Percentiles rank a stretch among this genome's conserved stretches.
Evolutionary conservation across 768 basidiomycete genomes (phyloP).

Genomic region (Leccinum boreale): DNA sequence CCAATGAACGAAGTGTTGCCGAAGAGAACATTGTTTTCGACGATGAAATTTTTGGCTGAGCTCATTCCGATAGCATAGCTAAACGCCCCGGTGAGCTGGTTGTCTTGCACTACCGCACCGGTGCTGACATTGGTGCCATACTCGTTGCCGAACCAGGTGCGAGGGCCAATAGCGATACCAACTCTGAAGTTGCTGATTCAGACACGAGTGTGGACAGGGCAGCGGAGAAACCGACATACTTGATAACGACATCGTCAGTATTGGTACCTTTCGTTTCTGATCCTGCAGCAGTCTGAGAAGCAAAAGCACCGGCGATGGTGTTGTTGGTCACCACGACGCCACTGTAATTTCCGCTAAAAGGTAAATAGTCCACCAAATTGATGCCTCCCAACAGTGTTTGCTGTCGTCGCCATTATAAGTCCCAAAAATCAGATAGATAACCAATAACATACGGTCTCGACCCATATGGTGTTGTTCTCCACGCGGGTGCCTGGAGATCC

Average conservation of each 20-base stretch:
- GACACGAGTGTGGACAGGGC: neutral
- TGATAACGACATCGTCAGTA: conserved; percentile 59
- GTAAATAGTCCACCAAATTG: conserved; percentile 71
- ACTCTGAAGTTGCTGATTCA: conserved; percentile 45
- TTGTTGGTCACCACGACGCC: conserved; percentile 67
- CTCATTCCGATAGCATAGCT: conserved; percentile 69
- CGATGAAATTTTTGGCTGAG: conserved; percentile 63
- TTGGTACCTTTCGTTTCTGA: conserved; percentile 53
- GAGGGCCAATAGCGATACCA: conserved; percentile 77
- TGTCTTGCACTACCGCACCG: conserved; percentile 54
- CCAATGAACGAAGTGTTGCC: conserved; percentile 80
- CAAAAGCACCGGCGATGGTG: conserved; percentile 65
- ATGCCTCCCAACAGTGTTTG: conserved; percentile 72
- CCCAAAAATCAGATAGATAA: neutral
- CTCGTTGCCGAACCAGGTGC: conserved; percentile 66
- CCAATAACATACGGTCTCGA: conserved; percentile 49
- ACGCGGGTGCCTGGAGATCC: conserved; percentile 71
- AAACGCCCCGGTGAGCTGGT: conserved; percentile 64
- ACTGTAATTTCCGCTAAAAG: conserved; percentile 64
- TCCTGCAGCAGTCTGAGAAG: conserved; percentile 41
- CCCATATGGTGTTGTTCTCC: conserved; percentile 75
- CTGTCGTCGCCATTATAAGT: conserved; percentile 31
- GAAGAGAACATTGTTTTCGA: conserved; percentile 55
- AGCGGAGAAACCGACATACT: conserved; percentile 42
- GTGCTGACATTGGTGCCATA: conserved; percentile 54